A percentile compares a stretch with the other conserved stretches of the same genome.
phyloP scores from a whole-genome alignment of 148 eudicot genomes.

The Linanthus parryae region DNA sequence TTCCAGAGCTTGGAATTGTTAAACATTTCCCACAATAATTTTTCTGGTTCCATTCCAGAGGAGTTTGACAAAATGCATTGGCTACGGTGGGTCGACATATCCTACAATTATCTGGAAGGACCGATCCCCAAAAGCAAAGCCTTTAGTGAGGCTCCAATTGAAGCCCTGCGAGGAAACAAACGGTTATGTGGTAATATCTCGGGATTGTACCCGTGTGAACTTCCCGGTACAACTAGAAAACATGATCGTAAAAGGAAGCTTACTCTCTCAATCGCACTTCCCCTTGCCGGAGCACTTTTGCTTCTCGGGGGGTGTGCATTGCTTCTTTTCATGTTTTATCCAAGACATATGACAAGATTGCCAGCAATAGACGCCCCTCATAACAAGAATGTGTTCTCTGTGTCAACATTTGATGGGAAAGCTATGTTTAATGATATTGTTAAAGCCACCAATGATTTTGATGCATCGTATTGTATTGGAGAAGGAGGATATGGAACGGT shows the following conservation, averaged over 20 bases:
- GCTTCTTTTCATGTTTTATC: conserved; percentile 12
- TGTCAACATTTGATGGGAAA: conserved; percentile 49
- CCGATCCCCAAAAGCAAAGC: conserved; percentile 39
- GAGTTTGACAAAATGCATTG: conserved; percentile 51
- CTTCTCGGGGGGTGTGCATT: conserved; percentile 28
- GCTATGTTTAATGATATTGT: conserved; percentile 55
- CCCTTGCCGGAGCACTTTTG: conserved; percentile 33
- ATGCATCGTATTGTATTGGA: conserved; percentile 60
- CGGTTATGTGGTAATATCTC: conserved; percentile 59
- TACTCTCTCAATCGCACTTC: conserved; percentile 25
- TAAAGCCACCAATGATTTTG: conserved; percentile 62
- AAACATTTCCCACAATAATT: conserved; percentile 68
- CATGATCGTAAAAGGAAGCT: conserved; percentile 18
- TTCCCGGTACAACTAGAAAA: neutral
- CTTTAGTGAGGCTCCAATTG: conserved; percentile 28
- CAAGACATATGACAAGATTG: no score
- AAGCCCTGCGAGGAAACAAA: conserved; percentile 39
- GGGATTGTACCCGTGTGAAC: conserved; percentile 50
- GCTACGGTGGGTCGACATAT: conserved; percentile 46
- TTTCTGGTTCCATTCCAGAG: conserved; percentile 59
- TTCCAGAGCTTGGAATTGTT: conserved; percentile 58
- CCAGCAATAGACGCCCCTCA: conserved; percentile 12
- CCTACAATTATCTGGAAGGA: conserved; percentile 63
- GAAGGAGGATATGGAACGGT: conserved; percentile 81
- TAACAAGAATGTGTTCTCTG: conserved; percentile 20